Evolutionary conservation across 2,329 filamentous ascomycete genomes (phyloP).

Genomic region (Fusarium sp.): DNA sequence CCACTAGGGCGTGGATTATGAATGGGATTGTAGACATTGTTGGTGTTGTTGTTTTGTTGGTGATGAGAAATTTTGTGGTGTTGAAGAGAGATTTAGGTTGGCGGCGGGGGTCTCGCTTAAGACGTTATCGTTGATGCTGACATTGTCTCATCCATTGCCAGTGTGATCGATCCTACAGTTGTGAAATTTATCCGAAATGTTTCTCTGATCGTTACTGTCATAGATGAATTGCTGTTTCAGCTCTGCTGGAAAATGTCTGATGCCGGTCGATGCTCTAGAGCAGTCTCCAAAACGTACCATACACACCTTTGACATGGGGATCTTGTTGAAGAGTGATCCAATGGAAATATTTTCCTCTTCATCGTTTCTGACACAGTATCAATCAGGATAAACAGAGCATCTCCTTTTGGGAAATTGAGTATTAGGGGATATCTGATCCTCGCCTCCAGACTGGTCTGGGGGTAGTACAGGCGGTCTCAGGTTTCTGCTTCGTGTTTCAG

Average conservation of each 20-base stretch:
- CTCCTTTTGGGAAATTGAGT: background rate
- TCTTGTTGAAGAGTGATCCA: background rate
- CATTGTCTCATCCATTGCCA: background rate
- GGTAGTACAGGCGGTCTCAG: background rate
- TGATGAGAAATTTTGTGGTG: background rate
- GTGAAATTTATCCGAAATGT: background rate
- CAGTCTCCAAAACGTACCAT: background rate
- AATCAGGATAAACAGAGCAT: background rate
- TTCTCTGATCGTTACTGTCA: background rate
- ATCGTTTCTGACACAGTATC: background rate
- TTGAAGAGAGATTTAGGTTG: background rate
- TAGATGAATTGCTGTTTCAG: background rate
- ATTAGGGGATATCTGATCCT: background rate
- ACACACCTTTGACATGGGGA: background rate
- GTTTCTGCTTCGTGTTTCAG: background rate
- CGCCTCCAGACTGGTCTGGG: background rate
- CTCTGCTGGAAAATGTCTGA: background rate
- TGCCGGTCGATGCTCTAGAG: background rate
- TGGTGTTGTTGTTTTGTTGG: background rate
- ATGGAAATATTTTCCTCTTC: background rate
- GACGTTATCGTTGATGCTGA: background rate
- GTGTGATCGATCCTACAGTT: background rate
- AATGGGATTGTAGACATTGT: slow-evolving; percentile 46
- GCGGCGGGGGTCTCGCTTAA: background rate
- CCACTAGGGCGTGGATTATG: slow-evolving; percentile 50